phyloP scores from a whole-genome alignment of 164 flowering plant genomes.

The Liriodendron chinense region DNA sequence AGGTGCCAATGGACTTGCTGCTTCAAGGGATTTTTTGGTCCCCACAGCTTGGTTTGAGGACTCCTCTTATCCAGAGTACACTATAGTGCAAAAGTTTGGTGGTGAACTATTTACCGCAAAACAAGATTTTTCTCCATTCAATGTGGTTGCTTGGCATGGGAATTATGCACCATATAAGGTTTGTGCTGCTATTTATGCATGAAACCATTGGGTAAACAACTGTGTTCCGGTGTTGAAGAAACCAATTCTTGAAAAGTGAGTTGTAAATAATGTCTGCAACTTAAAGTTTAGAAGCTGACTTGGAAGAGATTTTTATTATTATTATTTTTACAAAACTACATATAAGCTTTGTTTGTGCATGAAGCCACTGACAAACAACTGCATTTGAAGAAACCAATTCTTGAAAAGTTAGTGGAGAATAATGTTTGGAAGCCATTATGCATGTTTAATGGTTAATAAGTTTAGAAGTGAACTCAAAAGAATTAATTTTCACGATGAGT shows the following conservation, averaged over 20 bases:
- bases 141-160: slow-evolving; percentile 99
- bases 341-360: too few species aligned
- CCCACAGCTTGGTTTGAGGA: slow-evolving; percentile 87
- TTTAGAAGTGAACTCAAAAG: too few species aligned
- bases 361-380: too few species aligned
- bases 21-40: slow-evolving; percentile 83
- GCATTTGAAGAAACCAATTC: too few species aligned
- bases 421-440: too few species aligned
- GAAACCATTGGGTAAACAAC: neutral
- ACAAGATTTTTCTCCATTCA: slow-evolving; percentile 97
- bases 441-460: too few species aligned
- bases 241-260: neutral
- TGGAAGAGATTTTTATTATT: too few species aligned
- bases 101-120: slow-evolving; percentile 88
- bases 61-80: slow-evolving; percentile 50
- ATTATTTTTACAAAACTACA: too few species aligned
- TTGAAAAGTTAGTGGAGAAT: too few species aligned
- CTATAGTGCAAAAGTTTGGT: slow-evolving; percentile 83
- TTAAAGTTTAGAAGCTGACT: too few species aligned
- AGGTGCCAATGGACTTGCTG: slow-evolving; percentile 99
- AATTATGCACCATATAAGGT: slow-evolving; percentile 97
- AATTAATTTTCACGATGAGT: too few species aligned
- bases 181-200: neutral
- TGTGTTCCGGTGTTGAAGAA: neutral
- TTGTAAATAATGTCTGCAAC: too few species aligned